Evolutionary conservation across 192 early-diverging fungal genomes (phyloP).

Genomic region (Geranomyces michiganensis): DNA sequence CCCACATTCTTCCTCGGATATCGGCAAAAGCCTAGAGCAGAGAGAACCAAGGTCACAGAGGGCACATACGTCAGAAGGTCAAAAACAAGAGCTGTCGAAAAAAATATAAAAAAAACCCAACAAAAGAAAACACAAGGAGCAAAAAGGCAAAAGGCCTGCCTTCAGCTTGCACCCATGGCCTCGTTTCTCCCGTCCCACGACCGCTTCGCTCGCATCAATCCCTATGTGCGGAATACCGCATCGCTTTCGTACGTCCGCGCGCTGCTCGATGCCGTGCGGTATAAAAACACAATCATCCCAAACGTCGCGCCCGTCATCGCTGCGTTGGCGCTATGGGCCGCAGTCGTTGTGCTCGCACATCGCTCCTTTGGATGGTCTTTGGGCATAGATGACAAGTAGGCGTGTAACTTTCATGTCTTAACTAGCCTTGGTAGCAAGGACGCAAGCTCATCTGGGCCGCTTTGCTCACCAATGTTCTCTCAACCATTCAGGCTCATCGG

Average conservation of each 20-base stretch:
- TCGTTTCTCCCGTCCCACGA: no score
- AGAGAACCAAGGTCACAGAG: no score
- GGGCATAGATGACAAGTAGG: slow-evolving; percentile 28
- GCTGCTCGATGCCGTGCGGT: slow-evolving; percentile 12
- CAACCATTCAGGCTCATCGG: slow-evolving; percentile 31
- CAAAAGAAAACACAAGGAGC: no score
- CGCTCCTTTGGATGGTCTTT: slow-evolving; percentile 5
- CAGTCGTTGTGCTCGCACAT: neutral
- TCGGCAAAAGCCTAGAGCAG: no score
- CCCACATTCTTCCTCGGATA: no score
- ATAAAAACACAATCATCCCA: slow-evolving; percentile 14
- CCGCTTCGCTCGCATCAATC: neutral
- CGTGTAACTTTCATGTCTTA: no score
- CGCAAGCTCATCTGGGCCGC: neutral
- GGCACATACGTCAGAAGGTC: no score
- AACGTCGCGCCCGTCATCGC: slow-evolving; percentile 21
- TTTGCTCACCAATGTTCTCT: neutral
- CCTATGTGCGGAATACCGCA: neutral
- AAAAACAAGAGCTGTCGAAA: no score
- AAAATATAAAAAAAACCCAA: no score
- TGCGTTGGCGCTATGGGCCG: slow-evolving; percentile 3
- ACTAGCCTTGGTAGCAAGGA: no score
- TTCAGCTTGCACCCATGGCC: no score
- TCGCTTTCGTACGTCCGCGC: slow-evolving; percentile 1
- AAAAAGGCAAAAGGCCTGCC: no score